These are phyloP conservation scores for Plasmopara muralis DNA, from an alignment of 352 stramenopile genomes.

Conservation along the genomic window DNA sequence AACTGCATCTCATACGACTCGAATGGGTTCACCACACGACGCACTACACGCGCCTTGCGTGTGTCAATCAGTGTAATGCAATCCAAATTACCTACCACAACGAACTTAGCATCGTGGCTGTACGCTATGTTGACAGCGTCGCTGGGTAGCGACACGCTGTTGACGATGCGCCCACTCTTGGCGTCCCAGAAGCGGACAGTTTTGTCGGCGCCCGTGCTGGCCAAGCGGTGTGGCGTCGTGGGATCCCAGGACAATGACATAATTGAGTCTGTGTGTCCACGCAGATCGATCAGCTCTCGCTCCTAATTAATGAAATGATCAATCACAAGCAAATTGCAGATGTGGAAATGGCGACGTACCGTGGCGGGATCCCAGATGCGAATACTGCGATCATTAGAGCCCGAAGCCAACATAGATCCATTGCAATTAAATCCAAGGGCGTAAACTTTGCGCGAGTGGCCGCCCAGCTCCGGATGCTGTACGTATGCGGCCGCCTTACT, in stretches of 20 bases:
- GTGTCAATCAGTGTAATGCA: conserved; percentile 79
- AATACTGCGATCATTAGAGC: conserved; percentile 73
- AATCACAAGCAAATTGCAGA: background rate
- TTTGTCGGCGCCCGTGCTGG: conserved; percentile 72
- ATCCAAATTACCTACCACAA: conserved; percentile 67
- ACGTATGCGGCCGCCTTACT: conserved; percentile 24
- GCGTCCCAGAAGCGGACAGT: conserved; percentile 80
- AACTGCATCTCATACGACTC: conserved; percentile 82
- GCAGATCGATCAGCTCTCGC: conserved; percentile 49
- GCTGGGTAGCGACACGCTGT: conserved; percentile 68
- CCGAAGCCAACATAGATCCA: conserved; percentile 66
- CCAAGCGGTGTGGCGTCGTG: conserved; percentile 47
- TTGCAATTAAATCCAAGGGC: conserved; percentile 73
- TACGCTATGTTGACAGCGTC: conserved; percentile 77
- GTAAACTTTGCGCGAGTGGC: conserved; percentile 75
- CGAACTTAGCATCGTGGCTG: conserved; percentile 75
- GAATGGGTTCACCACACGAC: conserved; percentile 74
- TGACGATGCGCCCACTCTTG: conserved; percentile 70
- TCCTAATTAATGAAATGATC: conserved; percentile 20
- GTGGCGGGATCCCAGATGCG: conserved; percentile 63
- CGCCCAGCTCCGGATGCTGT: conserved; percentile 71
- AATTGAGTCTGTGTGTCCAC: conserved; percentile 69
- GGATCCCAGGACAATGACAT: conserved; percentile 73
- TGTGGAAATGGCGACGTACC: conserved; percentile 19
- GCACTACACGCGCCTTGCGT: conserved; percentile 71